Evolutionary conservation across 345 rosid genomes (phyloP).

Genomic region (Cochlearia excelsa): DNA sequence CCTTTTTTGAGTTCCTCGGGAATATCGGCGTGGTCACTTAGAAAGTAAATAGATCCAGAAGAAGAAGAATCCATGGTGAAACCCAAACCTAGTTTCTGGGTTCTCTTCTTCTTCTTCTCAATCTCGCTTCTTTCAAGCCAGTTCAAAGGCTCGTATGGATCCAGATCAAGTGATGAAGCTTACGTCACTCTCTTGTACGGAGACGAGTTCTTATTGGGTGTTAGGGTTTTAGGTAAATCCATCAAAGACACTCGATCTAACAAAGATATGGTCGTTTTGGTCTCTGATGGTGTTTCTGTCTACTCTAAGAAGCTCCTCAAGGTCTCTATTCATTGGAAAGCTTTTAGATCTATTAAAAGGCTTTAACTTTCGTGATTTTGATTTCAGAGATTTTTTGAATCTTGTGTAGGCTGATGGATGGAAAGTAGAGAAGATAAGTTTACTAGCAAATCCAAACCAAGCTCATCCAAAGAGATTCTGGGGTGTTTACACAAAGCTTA

Average conservation of each 20-base stretch:
- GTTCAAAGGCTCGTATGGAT: constrained; percentile 38
- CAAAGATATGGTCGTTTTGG: constrained; percentile 82
- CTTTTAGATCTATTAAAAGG: constrained; percentile 9
- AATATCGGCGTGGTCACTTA: constrained; percentile 19
- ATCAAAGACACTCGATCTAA: constrained; percentile 74
- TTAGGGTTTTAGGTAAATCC: constrained; percentile 90
- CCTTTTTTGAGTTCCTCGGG: constrained; percentile 31
- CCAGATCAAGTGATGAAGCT: constrained; percentile 50
- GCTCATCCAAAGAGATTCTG: constrained; percentile 83
- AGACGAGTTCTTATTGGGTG: constrained; percentile 92
- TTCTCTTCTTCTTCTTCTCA: constrained; percentile 31
- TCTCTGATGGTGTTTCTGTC: constrained; percentile 88
- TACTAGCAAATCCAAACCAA: constrained; percentile 85
- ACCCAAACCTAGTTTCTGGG: constrained; percentile 32
- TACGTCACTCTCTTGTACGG: constrained; percentile 87
- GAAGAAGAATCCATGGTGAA: constrained; percentile 21
- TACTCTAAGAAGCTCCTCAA: constrained; percentile 62
- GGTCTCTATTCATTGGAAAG: constrained; percentile 36
- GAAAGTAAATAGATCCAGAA: neutral
- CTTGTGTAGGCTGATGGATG: constrained; percentile 84
- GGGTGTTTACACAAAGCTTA: constrained; percentile 96
- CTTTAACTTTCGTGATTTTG: neutral
- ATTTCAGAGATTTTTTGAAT: no score
- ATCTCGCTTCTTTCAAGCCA: constrained; percentile 36
- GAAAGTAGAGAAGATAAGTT: constrained; percentile 85